Conservation (phyloP, 2,329 filamentous ascomycete genomes). For the Neofusicoccum sp. region DNA sequence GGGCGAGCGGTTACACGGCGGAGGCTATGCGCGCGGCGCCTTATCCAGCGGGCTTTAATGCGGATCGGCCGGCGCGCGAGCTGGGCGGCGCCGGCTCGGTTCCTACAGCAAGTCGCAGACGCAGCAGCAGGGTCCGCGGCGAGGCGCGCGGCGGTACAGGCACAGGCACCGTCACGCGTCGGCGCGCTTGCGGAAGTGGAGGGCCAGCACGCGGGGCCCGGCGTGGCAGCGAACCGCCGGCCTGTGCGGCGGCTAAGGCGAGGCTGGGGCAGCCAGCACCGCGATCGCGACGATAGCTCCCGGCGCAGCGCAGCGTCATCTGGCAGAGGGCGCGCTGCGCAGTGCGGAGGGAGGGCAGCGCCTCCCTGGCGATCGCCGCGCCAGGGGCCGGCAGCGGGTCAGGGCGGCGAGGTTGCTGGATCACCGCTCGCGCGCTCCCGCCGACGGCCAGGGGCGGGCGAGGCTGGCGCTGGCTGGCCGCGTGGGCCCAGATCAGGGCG, state of each 20-base stretch:
- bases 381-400: constrained; percentile 12
- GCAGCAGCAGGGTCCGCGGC: not conserved
- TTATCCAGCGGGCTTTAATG: constrained; percentile 10
- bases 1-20: constrained; percentile 1
- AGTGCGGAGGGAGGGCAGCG: not conserved
- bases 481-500: constrained; percentile 6
- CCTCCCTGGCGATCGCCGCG: constrained; percentile 7
- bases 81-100: not conserved
- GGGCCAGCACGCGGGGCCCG: not conserved
- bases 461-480: not conserved
- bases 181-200: constrained; percentile 2
- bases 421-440: not conserved
- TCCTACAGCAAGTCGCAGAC: not conserved
- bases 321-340: not conserved
- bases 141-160: not conserved
- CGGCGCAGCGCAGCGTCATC: constrained; percentile 13
- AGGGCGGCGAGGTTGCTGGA: constrained; percentile 1
- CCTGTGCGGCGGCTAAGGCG: not conserved
- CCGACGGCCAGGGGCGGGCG: not conserved
- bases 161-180: not conserved
- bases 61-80: not conserved
- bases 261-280: not conserved
- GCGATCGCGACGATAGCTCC: constrained; percentile 3
- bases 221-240: not conserved
- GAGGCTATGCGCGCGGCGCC: constrained; percentile 9